Percentiles rank a stretch among this genome's conserved stretches.
Evolutionary conservation across 106 monocot species (phyloP).

Genomic region (Posidonia australis): DNA sequence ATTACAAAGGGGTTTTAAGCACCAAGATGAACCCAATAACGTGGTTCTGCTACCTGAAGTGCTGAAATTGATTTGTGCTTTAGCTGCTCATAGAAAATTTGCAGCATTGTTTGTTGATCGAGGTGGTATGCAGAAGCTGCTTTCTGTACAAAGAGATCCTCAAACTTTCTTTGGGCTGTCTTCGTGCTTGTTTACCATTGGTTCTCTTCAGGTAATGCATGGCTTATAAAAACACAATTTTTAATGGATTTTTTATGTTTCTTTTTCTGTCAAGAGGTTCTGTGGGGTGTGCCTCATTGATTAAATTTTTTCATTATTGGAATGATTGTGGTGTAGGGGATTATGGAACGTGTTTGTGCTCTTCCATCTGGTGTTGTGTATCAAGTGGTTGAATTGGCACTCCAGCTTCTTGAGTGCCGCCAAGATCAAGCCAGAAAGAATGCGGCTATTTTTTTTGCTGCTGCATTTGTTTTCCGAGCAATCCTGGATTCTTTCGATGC

Average conservation of each 20-base stretch:
- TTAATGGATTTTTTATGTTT: neutral
- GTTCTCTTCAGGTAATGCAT: constrained; percentile 76
- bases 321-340: constrained; percentile 34
- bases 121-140: constrained; percentile 83
- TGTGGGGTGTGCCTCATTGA: neutral
- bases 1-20: constrained; percentile 49
- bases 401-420: constrained; percentile 77
- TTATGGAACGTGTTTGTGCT: constrained; percentile 96
- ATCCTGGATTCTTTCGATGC: constrained; percentile 79
- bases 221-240: too few species aligned
- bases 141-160: constrained; percentile 46
- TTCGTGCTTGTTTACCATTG: constrained; percentile 90
- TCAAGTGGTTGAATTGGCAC: constrained; percentile 69
- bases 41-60: constrained; percentile 65
- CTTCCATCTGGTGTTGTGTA: constrained; percentile 55
- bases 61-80: constrained; percentile 67
- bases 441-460: constrained; percentile 75
- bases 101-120: constrained; percentile 88
- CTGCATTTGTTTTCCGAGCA: constrained; percentile 88
- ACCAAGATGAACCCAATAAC: constrained; percentile 27
- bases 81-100: constrained; percentile 92
- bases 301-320: neutral
- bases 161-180: constrained; percentile 79
- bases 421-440: constrained; percentile 93
- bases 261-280: neutral